phyloP scores from a whole-genome alignment of 768 basidiomycete species.

The Rhodotorula toruloides region DNA sequence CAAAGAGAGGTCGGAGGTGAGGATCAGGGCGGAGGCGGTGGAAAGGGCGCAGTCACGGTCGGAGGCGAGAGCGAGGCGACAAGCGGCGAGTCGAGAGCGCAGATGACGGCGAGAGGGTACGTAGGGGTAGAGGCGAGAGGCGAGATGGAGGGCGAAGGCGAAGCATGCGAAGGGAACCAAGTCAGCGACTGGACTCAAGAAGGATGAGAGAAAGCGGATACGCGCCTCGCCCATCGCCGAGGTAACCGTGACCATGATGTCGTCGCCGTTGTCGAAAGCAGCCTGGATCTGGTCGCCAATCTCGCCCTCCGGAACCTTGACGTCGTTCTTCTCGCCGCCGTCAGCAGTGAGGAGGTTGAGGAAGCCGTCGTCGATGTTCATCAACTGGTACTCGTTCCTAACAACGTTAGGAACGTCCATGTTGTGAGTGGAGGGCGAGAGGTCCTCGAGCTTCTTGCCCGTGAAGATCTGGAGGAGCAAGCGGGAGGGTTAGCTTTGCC shows the following conservation, averaged over 20 bases:
- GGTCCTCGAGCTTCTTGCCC: constrained; percentile 82
- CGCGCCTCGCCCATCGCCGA: constrained; percentile 89
- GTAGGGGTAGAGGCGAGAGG: too few relatives aligned
- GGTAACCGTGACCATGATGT: constrained; percentile 62
- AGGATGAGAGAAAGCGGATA: constrained; percentile 52
- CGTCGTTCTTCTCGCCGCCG: constrained; percentile 67
- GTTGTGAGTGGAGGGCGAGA: constrained; percentile 96
- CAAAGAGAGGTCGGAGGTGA: too few relatives aligned
- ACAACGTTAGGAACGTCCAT: constrained; percentile 96
- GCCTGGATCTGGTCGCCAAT: constrained; percentile 65
- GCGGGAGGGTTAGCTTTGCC: too few relatives aligned
- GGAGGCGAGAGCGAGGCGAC: too few relatives aligned
- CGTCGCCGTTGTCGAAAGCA: constrained; percentile 79
- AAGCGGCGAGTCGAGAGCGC: too few relatives aligned
- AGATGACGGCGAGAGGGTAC: too few relatives aligned
- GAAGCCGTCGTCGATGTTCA: constrained; percentile 78
- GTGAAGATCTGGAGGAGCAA: constrained; percentile 77
- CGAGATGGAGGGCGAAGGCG: too few relatives aligned
- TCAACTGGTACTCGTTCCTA: constrained; percentile 86
- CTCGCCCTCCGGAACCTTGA: constrained; percentile 81
- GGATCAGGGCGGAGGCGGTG: too few relatives aligned
- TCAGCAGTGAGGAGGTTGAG: constrained; percentile 87
- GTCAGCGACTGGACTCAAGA: too few relatives aligned
- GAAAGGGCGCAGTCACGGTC: too few relatives aligned
- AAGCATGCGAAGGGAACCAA: too few relatives aligned